These are phyloP conservation scores for Coemansia guatemalensis DNA, from an alignment of 192 early-diverging fungal species.

Conservation along the genomic window DNA sequence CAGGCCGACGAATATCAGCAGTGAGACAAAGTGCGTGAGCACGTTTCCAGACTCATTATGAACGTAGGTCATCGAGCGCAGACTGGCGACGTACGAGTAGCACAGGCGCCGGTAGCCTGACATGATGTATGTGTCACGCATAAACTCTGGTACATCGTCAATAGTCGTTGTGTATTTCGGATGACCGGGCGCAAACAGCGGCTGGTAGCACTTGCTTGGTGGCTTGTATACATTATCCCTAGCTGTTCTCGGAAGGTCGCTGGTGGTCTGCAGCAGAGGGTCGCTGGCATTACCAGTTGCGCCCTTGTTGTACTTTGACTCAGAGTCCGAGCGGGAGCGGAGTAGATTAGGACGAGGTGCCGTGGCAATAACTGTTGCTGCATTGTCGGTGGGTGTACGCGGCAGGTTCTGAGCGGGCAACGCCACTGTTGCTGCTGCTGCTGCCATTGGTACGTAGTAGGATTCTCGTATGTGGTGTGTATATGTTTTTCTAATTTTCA, in stretches of 20 bases:
- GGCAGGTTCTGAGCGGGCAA: constrained; percentile 7
- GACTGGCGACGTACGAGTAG: constrained; percentile 72
- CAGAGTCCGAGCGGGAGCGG: constrained; percentile 8
- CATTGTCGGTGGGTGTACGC: background rate
- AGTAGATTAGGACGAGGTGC: constrained; percentile 1
- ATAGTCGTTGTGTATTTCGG: constrained; percentile 51
- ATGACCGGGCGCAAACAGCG: constrained; percentile 43
- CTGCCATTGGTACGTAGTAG: background rate
- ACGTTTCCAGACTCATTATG: constrained; percentile 96
- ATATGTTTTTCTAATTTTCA: background rate
- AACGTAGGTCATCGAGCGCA: constrained; percentile 73
- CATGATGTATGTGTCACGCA: constrained; percentile 76
- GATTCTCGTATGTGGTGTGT: background rate
- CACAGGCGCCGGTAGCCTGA: constrained; percentile 80
- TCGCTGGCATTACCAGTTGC: background rate
- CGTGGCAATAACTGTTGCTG: constrained; percentile 7
- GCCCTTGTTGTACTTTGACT: background rate
- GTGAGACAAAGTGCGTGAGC: constrained; percentile 78
- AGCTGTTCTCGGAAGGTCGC: background rate
- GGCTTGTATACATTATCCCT: constrained; percentile 4
- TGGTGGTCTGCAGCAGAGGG: background rate
- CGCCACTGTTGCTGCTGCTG: constrained; percentile 13
- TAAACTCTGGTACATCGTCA: constrained; percentile 65
- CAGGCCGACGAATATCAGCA: constrained; percentile 61
- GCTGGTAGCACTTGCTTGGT: constrained; percentile 22